Percentiles rank a stretch among this genome's conserved stretches.
phyloP scores from a whole-genome alignment of 148 eudicot species.

The Vaccinium myrtillus region DNA sequence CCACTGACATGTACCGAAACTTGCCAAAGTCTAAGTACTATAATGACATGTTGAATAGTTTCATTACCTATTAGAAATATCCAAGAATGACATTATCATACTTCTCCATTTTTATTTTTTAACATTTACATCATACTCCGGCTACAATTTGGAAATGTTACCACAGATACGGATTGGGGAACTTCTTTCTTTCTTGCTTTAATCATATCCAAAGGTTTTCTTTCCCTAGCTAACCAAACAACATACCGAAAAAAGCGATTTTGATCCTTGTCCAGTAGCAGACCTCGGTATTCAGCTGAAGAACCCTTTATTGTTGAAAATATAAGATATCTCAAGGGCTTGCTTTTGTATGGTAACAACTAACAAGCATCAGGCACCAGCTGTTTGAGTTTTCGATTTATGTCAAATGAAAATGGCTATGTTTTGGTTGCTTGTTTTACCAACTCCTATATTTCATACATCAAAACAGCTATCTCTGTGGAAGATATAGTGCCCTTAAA shows the following conservation, averaged over 20 bases:
- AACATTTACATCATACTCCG: not conserved
- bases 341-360: not conserved
- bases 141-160: not conserved
- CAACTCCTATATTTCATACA: not conserved
- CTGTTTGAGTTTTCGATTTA: not conserved
- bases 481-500: not conserved
- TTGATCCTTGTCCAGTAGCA: no score
- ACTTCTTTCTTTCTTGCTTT: no score
- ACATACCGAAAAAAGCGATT: no score
- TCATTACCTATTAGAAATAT: not conserved
- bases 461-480: not conserved
- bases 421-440: not conserved
- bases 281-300: not conserved
- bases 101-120: not conserved
- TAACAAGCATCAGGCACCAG: not conserved
- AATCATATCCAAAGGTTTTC: not conserved
- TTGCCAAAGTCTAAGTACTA: not conserved
- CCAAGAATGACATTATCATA: not conserved
- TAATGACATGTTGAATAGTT: not conserved
- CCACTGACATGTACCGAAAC: not conserved
- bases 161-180: not conserved
- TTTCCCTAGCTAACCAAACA: no score
- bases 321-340: not conserved
- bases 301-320: not conserved
- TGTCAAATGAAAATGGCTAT: not conserved